Evolutionary conservation across 805 yeast species (phyloP).

Genomic region (Cyberlindnera maclurae): DNA sequence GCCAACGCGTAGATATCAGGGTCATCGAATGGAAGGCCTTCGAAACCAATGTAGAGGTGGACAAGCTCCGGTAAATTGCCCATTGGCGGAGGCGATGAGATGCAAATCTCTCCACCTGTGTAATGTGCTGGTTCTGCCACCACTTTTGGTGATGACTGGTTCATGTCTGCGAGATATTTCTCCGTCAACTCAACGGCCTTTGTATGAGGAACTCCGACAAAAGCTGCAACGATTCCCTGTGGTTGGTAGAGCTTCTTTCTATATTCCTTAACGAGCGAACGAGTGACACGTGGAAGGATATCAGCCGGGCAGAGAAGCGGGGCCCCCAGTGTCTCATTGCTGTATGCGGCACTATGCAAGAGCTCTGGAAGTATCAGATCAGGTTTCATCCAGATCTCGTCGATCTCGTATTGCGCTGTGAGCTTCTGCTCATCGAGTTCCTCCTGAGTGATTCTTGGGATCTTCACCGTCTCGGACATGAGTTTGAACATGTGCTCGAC

Average conservation of each 20-base stretch:
- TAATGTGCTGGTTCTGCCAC: conserved; percentile 37
- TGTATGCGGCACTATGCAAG: conserved; percentile 78
- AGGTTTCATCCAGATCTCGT: conserved; percentile 75
- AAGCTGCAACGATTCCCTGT: conserved; percentile 73
- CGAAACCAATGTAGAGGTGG: conserved; percentile 82
- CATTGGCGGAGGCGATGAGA: conserved; percentile 38
- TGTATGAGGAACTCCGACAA: conserved; percentile 76
- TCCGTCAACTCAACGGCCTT: conserved; percentile 58
- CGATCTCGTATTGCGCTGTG: conserved; percentile 75
- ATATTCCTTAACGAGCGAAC: conserved; percentile 49
- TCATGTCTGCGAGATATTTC: conserved; percentile 59
- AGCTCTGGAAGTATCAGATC: conserved; percentile 84
- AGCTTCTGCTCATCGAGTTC: conserved; percentile 70
- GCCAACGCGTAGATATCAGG: conserved; percentile 90
- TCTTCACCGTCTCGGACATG: conserved; percentile 69
- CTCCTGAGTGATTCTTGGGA: conserved; percentile 57
- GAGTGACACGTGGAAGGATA: conserved; percentile 46
- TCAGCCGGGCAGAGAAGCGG: conserved; percentile 81
- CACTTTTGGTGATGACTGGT: conserved; percentile 24
- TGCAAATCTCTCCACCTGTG: conserved; percentile 51
- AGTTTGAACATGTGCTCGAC: conserved; percentile 71
- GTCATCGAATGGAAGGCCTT: conserved; percentile 75
- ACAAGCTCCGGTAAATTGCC: conserved; percentile 64
- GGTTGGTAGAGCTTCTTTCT: conserved; percentile 68
- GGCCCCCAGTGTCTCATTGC: conserved; percentile 67